These are phyloP conservation scores for Mucuna pruriens DNA, from an alignment of 306 rosid species.

Conservation along the genomic window DNA sequence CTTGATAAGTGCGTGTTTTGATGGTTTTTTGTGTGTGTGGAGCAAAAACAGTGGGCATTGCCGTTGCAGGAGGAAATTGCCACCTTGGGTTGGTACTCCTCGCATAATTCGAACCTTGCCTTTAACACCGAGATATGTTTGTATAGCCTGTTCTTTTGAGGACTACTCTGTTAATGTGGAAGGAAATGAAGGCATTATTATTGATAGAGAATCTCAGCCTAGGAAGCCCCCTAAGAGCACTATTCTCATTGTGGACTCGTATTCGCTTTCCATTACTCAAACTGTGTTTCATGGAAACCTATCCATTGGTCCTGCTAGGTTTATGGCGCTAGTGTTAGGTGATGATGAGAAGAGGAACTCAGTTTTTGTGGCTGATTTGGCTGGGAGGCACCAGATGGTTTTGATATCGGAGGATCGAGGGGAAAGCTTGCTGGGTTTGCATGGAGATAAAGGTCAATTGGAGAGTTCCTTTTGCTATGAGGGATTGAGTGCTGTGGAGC, in stretches of 20 bases:
- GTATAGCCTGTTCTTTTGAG: conserved; percentile 79
- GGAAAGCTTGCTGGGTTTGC: conserved; percentile 52
- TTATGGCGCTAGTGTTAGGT: conserved; percentile 72
- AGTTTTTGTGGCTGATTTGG: conserved; percentile 70
- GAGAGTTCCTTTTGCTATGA: conserved; percentile 59
- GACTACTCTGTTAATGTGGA: conserved; percentile 51
- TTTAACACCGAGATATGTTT: conserved; percentile 77
- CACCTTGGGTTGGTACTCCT: conserved; percentile 96
- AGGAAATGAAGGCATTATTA: conserved; percentile 47
- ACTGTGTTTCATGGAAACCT: conserved; percentile 82
- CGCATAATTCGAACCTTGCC: conserved; percentile 67
- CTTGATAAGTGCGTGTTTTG: conserved; percentile 79
- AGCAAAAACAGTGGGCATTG: conserved; percentile 91
- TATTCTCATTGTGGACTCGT: conserved; percentile 76
- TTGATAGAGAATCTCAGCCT: conserved; percentile 60
- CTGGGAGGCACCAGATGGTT: conserved; percentile 71
- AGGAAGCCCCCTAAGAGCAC: conserved; percentile 73
- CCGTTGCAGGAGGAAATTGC: conserved; percentile 82
- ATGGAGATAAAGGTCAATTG: conserved; percentile 43
- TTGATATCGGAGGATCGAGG: conserved; percentile 53
- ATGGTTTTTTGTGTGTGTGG: conserved; percentile 96
- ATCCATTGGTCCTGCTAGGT: conserved; percentile 74
- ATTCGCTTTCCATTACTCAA: conserved; percentile 74
- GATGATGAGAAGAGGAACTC: conserved; percentile 59
- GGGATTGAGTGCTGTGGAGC: conserved; percentile 54